These are phyloP conservation scores for Sordariomycetes sp. DNA, from an alignment of 2,329 filamentous ascomycete species.

Conservation along the genomic window DNA sequence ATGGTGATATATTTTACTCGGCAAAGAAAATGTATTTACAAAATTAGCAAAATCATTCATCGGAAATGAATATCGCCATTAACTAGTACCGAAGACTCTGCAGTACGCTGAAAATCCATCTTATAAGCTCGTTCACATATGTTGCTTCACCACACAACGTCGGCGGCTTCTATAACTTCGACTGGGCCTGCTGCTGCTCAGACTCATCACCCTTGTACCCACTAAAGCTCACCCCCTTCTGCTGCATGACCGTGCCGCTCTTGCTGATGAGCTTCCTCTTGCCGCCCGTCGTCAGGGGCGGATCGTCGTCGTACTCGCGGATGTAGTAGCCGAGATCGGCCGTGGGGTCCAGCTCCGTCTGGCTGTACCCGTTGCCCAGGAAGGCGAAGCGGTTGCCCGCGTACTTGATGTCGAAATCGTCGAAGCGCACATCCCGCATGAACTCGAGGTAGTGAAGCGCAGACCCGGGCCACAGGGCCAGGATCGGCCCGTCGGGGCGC, in stretches of 20 bases:
- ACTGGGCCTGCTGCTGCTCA: not conserved
- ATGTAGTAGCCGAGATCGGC: constrained; percentile 18
- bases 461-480: constrained; percentile 34
- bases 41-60: too few species aligned
- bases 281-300: constrained; percentile 9
- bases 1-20: too few species aligned
- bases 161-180: too few species aligned
- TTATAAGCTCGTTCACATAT: too few species aligned
- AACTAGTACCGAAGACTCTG: too few species aligned
- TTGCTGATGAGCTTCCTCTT: constrained; percentile 12
- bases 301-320: constrained; percentile 6
- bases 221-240: constrained; percentile 6
- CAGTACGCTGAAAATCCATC: too few species aligned
- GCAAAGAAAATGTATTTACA: too few species aligned
- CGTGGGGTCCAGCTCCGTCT: constrained; percentile 22
- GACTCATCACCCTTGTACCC: not conserved
- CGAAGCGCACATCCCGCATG: constrained; percentile 27
- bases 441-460: constrained; percentile 24
- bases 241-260: constrained; percentile 13
- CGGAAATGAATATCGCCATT: too few species aligned
- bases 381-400: constrained; percentile 33
- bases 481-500: constrained; percentile 29
- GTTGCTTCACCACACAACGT: too few species aligned
- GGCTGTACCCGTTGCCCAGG: constrained; percentile 38
- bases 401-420: constrained; percentile 39